These are phyloP conservation scores for Kodamaea hsintzibuensis DNA, from an alignment of 805 yeast species.

Conservation along the genomic window DNA sequence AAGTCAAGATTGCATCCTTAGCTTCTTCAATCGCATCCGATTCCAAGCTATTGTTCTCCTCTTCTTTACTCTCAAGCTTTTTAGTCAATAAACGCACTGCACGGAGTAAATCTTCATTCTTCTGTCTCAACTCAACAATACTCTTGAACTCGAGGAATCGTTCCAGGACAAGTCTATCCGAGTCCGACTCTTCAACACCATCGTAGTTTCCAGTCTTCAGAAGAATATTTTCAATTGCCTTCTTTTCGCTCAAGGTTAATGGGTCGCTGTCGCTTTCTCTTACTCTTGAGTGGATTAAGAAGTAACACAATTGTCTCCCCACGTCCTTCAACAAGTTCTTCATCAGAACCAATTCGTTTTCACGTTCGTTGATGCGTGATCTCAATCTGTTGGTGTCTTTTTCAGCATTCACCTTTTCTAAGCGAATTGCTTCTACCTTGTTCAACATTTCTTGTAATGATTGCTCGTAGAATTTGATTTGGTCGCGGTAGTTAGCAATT, in stretches of 20 bases:
- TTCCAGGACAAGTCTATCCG: slow-evolving; percentile 70
- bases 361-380: slow-evolving; percentile 40
- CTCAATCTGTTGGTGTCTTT: slow-evolving; percentile 37
- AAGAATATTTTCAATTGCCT: slow-evolving; percentile 60
- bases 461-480: slow-evolving; percentile 53
- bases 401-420: slow-evolving; percentile 48
- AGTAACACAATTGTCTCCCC: slow-evolving; percentile 77
- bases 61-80: slow-evolving; percentile 67
- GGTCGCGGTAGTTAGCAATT: slow-evolving; percentile 64
- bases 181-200: slow-evolving; percentile 52
- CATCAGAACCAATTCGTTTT: slow-evolving; percentile 48
- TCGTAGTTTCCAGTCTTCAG: slow-evolving; percentile 31
- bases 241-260: slow-evolving; percentile 62
- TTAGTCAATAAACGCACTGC: slow-evolving; percentile 72
- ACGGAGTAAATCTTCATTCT: slow-evolving; percentile 69
- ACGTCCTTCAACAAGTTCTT: slow-evolving; percentile 67
- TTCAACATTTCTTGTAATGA: slow-evolving; percentile 54
- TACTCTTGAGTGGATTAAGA: slow-evolving; percentile 65
- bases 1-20: slow-evolving; percentile 61
- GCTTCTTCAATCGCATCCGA: slow-evolving; percentile 60
- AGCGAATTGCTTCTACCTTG: slow-evolving; percentile 51
- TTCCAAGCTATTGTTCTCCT: slow-evolving; percentile 41
- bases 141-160: slow-evolving; percentile 70
- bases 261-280: slow-evolving; percentile 59
- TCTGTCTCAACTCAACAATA: slow-evolving; percentile 66